Conservation (phyloP, 176 grass and related monocot genomes). For the Phoenix roebelenii region DNA sequence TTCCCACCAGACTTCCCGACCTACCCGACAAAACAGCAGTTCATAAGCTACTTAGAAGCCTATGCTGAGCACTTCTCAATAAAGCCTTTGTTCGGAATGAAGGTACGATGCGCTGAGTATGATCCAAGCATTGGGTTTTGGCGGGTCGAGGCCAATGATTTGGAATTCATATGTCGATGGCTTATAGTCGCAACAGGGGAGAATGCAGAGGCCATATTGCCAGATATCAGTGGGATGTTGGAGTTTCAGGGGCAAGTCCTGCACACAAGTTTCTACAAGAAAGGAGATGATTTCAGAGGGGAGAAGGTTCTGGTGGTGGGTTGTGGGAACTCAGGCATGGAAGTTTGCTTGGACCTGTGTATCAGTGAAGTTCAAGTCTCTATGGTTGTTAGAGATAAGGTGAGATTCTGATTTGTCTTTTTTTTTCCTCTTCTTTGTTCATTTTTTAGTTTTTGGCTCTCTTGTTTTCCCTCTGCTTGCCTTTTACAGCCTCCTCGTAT, state of each 20-base stretch:
- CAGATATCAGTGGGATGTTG: constrained; percentile 28
- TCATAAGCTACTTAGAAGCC: constrained; percentile 68
- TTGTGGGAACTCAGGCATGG: constrained; percentile 94
- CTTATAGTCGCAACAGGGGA: constrained; percentile 76
- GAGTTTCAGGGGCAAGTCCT: constrained; percentile 30
- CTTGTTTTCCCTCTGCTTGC: too few relatives aligned
- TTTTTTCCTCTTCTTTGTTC: too few relatives aligned
- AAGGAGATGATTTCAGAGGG: constrained; percentile 45
- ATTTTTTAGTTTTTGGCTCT: too few relatives aligned
- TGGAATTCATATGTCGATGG: constrained; percentile 75
- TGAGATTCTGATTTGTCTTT: background rate
- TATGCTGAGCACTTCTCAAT: constrained; percentile 55
- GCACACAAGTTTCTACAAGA: constrained; percentile 80
- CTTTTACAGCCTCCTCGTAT: too few relatives aligned
- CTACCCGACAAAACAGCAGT: constrained; percentile 74
- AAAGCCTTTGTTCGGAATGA: constrained; percentile 33
- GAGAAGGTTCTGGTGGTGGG: constrained; percentile 83
- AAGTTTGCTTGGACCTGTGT: constrained; percentile 86
- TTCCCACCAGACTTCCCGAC: constrained; percentile 55
- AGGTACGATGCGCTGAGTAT: constrained; percentile 38
- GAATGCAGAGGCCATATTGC: constrained; percentile 59
- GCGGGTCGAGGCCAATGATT: constrained; percentile 26
- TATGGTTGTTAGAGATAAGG: constrained; percentile 91
- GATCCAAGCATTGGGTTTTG: constrained; percentile 55
- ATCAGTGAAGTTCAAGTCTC: constrained; percentile 56